Evolutionary conservation across 179 eudicot species (phyloP), one percentile per base, ranked within the genome.

Genomic region (Gypsophila paniculata): DNA sequence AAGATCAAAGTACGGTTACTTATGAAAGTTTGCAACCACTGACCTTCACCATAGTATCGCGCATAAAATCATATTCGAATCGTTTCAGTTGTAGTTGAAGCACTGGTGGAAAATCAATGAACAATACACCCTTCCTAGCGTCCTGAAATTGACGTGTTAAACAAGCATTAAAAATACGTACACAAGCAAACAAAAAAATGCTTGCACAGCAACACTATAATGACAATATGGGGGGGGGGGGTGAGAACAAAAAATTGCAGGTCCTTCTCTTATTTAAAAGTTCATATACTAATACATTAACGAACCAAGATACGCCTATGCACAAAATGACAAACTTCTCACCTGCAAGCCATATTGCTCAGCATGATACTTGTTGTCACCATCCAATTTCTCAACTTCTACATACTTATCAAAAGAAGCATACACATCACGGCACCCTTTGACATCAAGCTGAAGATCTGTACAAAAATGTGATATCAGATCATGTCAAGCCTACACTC

Each of bases 371-470:
- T 89, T 91, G 72, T 91, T 89, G 72, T 91, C 95, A 63, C 95
- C 97, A 57, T 91, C 95, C 72, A 91, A 82, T 72, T 80, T 76
- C 83, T 91, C 97, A 66, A 89, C 97, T 82, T 87, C 97, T 69
- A 91, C 97, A 78, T 91, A 91, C 83, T 91, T 91, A 72, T 91
- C 97, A 85, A 91, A 91, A 18, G 97, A 89, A 69, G 96, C 90
- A 78, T 91, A 91, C 75, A 91, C 91, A 82, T 91, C 91, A 70
- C 84, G 86, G 75, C 97, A 91, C 63, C 96, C 96, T 81, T 91
- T 91, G 32, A 91, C 97, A 81, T 91, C 97, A 77, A 91, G 96
- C 84, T 91, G 97, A 78, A 91, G 96, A 78, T 90, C 97, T 91
- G 82, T 51, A 61, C 12, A 76, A 7, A 66, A 63, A 58, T 42